Conservation (phyloP, 805 yeast genomes). For the Kregervanrija pseudodelftensis region DNA sequence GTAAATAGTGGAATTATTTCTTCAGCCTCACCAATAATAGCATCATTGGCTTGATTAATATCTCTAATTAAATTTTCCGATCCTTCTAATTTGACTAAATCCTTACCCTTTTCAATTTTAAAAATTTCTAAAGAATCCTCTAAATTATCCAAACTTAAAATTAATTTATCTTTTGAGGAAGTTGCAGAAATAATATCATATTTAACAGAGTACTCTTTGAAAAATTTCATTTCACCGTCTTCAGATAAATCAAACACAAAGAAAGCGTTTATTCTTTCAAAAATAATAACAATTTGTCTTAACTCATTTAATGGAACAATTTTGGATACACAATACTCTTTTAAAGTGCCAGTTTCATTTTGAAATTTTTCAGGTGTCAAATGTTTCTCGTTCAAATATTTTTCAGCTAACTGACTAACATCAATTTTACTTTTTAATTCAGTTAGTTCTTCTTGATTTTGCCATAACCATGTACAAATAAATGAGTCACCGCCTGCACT, state of each 20-base stretch:
- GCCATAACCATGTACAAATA: slow-evolving; percentile 77
- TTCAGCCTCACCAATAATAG: slow-evolving; percentile 23
- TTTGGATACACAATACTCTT: slow-evolving; percentile 45
- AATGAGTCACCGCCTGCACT: slow-evolving; percentile 91
- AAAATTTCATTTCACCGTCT: slow-evolving; percentile 25
- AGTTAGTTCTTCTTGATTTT: slow-evolving; percentile 17
- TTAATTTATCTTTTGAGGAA: slow-evolving; percentile 17
- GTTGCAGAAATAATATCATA: slow-evolving; percentile 23
- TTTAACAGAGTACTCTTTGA: slow-evolving; percentile 21
- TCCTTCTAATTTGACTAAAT: slow-evolving; percentile 16
- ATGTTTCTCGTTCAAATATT: slow-evolving; percentile 48
- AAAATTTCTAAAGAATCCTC: slow-evolving; percentile 18
- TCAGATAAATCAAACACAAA: slow-evolving; percentile 30
- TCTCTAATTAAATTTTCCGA: slow-evolving; percentile 23
- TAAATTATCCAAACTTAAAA: slow-evolving; percentile 20
- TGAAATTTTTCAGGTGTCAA: slow-evolving; percentile 59
- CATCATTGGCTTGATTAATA: slow-evolving; percentile 14
- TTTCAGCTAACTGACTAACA: slow-evolving; percentile 30
- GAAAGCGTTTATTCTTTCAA: slow-evolving; percentile 41
- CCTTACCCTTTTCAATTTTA: slow-evolving; percentile 17
- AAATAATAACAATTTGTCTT: slow-evolving; percentile 33
- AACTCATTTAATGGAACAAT: slow-evolving; percentile 24
- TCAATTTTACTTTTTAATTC: slow-evolving; percentile 37
- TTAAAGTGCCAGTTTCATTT: slow-evolving; percentile 37
- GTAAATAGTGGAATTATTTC: slow-evolving; percentile 47